Percentiles rank a stretch among this genome's conserved stretches.
Conservation (phyloP, 768 basidiomycete genomes). For the Pleurotus tuber-regium region DNA sequence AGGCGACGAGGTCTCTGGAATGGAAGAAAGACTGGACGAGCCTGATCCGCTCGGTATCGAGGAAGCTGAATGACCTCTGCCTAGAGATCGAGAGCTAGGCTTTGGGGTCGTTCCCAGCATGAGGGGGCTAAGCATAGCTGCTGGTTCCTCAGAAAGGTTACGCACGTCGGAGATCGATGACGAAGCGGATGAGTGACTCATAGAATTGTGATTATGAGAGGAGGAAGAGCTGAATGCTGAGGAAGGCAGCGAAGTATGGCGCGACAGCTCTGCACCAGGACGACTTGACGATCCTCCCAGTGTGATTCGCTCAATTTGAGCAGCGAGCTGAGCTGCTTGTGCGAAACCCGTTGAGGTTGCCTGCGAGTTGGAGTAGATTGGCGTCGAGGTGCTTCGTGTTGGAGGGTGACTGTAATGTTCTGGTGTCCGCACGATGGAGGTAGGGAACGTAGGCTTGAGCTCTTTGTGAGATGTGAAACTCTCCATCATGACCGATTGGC, state of each 20-base stretch:
- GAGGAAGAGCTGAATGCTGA: conserved; percentile 15
- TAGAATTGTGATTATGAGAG: no score
- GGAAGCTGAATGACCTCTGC: conserved; percentile 33
- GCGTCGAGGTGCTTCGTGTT: conserved; percentile 17
- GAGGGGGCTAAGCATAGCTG: conserved; percentile 45
- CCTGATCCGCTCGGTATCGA: conserved; percentile 5
- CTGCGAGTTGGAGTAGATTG: conserved; percentile 18
- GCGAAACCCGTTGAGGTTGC: conserved; percentile 14
- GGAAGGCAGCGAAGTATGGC: conserved; percentile 34
- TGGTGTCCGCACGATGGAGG: conserved; percentile 69
- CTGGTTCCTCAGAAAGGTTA: conserved; percentile 42
- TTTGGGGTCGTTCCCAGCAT: conserved; percentile 34
- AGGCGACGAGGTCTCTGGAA: conserved; percentile 23
- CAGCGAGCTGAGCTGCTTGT: conserved; percentile 23
- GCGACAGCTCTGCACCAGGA: conserved; percentile 20
- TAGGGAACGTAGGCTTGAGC: conserved; percentile 66
- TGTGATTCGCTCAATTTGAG: conserved; percentile 25
- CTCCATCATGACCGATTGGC: conserved; percentile 20
- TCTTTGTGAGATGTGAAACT: conserved; percentile 49
- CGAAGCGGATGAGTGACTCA: conserved; percentile 14
- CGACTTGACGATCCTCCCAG: background rate
- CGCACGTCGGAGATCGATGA: conserved; percentile 24
- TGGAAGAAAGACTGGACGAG: conserved; percentile 34
- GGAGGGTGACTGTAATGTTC: conserved; percentile 46
- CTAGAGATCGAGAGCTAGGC: conserved; percentile 21